Evolutionary conservation across 805 yeast genomes (phyloP), one percentile per base, ranked within the genome.

Genomic region (Starmerella asiatica): DNA sequence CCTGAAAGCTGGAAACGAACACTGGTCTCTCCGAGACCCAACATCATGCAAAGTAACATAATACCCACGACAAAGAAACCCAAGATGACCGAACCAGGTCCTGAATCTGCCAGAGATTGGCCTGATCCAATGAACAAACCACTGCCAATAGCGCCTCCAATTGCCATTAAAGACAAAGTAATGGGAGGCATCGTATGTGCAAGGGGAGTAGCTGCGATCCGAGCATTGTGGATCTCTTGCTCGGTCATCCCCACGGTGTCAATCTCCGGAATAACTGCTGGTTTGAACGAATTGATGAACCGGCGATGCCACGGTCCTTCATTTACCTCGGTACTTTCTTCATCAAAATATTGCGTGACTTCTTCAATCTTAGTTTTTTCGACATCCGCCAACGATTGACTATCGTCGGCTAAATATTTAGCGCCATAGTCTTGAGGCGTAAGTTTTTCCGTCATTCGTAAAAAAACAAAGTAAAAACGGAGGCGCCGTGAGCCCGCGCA

Each of bases 61-160:
- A 71, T 58, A 29, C 75, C 76, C 39, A 71, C 63, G 38, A 71
- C 48, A 7, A 59, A 49, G 46, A 64, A 73, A 26, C 70, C 68
- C 33, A 73, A 52, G 24, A 73, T 53, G 40, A 72, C 57, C 5
- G 74, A 67, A 4, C 66, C 71, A 12, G 73, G 72, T 5, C 75
- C 74, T 38, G 71, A 71, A 15, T 44, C 52, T 26, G 57, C 53
- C 31, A 73, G 58, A 8, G 73, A 62, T 21, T 59, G 52, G 36
- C 75, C 73, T 1, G 70, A 60, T 30, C 72, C 68, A 24, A 73
- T 56, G 47, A 70, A 73, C 24, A 73, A 57, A 46, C 78, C 78
- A 19, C 86, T 78, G 51, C 93, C 93, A 43, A 80, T 75, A 40
- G 86, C 77, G 37, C 86, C 83, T 42, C 85, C 85, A 40, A 80